These are phyloP conservation scores for Diplogelasinospora grovesii DNA, from an alignment of 495 filamentous ascomycete genomes.

Conservation along the genomic window DNA sequence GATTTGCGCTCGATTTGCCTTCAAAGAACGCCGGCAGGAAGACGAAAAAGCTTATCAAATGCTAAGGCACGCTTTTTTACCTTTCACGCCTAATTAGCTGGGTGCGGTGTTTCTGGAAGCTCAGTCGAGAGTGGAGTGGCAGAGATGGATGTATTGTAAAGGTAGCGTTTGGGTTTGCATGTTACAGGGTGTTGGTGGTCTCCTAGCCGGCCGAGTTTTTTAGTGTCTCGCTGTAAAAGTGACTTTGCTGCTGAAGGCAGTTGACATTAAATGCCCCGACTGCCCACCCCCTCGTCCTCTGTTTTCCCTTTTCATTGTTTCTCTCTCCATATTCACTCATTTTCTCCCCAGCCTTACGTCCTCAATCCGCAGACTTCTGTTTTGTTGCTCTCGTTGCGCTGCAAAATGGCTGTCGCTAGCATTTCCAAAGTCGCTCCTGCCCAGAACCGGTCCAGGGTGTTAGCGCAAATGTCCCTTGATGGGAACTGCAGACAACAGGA, in stretches of 20 bases:
- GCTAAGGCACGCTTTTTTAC: too few species aligned
- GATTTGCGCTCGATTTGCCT: neutral
- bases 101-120: too few species aligned
- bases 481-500: slow-evolving; percentile 1
- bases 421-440: slow-evolving; percentile 17
- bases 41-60: neutral
- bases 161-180: too few species aligned
- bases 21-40: neutral
- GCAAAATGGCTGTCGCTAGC: slow-evolving; percentile 4
- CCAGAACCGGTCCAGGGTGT: slow-evolving; percentile 14
- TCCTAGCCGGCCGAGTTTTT: slow-evolving; percentile 25
- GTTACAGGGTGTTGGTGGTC: slow-evolving; percentile 9
- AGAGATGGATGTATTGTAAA: neutral
- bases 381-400: slow-evolving; percentile 18
- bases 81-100: too few species aligned
- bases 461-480: slow-evolving; percentile 16
- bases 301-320: slow-evolving; percentile 25
- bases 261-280: slow-evolving; percentile 37
- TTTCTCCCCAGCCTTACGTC: slow-evolving; percentile 13
- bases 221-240: slow-evolving; percentile 32
- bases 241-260: slow-evolving; percentile 29
- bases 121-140: too few species aligned
- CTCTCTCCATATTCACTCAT: slow-evolving; percentile 14
- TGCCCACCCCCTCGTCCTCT: slow-evolving; percentile 32
- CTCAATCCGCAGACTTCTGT: neutral